These are phyloP conservation scores for Chrysoporthe puriensis DNA, from an alignment of 2,329 filamentous ascomycete genomes.

Conservation along the genomic window DNA sequence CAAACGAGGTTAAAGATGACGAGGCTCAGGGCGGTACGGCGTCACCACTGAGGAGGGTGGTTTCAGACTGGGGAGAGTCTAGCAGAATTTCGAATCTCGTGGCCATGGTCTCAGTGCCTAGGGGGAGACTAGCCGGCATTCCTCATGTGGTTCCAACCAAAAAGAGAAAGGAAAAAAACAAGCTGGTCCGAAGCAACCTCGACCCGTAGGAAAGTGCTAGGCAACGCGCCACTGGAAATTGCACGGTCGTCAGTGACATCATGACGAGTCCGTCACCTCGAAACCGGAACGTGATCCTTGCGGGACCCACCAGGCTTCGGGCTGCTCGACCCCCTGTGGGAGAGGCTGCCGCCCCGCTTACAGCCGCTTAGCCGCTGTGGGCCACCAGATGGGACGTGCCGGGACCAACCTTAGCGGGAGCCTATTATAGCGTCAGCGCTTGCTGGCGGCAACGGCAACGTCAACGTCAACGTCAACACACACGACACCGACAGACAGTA, in stretches of 20 bases:
- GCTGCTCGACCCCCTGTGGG: background rate
- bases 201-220: background rate
- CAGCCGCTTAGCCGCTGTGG: background rate
- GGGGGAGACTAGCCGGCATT: background rate
- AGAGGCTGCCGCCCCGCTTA: background rate
- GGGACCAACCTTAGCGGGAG: slow-evolving; percentile 2
- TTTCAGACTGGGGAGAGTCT: background rate
- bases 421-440: background rate
- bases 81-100: background rate
- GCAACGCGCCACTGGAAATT: background rate
- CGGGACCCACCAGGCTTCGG: background rate
- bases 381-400: background rate
- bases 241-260: slow-evolving; percentile 1
- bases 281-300: background rate
- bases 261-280: background rate
- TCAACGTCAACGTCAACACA: background rate
- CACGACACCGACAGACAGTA: background rate
- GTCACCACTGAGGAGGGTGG: background rate
- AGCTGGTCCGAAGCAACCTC: background rate
- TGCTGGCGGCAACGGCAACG: background rate
- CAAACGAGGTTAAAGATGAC: background rate
- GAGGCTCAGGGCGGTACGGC: background rate
- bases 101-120: background rate
- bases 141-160: background rate
- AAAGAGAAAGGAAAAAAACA: background rate